phyloP scores from a whole-genome alignment of 306 rosid genomes.

The Prunus mongolica region DNA sequence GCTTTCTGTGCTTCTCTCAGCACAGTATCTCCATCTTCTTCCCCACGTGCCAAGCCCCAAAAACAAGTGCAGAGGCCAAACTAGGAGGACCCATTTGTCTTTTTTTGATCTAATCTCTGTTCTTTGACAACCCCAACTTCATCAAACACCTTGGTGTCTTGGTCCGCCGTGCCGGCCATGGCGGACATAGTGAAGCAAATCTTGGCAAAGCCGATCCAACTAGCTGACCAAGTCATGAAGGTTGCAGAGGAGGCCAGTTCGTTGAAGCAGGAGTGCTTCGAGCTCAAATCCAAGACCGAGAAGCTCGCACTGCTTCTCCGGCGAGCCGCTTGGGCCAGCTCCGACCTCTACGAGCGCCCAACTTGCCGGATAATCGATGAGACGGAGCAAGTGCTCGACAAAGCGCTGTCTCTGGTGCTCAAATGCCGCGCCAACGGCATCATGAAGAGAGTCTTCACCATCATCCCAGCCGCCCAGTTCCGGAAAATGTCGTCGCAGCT shows the following conservation, averaged over 20 bases:
- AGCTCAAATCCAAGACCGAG: conserved; percentile 71
- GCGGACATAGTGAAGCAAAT: conserved; percentile 75
- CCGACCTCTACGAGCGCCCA: conserved; percentile 87
- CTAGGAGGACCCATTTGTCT: background rate
- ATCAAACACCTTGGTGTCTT: background rate
- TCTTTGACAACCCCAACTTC: background rate
- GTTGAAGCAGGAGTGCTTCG: conserved; percentile 62
- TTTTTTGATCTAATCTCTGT: conserved; percentile 15
- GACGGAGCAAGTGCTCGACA: conserved; percentile 69
- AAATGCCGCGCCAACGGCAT: conserved; percentile 71
- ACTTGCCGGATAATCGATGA: conserved; percentile 75
- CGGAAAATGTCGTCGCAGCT: conserved; percentile 61
- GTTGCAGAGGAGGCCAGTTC: conserved; percentile 68
- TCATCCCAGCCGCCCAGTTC: conserved; percentile 66
- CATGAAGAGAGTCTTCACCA: conserved; percentile 73
- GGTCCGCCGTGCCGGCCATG: conserved; percentile 46
- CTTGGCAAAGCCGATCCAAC: conserved; percentile 70
- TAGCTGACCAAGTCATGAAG: conserved; percentile 71
- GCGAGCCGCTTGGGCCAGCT: conserved; percentile 79
- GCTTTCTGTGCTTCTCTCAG: background rate
- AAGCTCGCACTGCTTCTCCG: conserved; percentile 77
- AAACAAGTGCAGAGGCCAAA: background rate
- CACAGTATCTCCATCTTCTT: background rate
- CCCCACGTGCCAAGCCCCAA: conserved; percentile 23
- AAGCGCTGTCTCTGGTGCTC: conserved; percentile 49